Evolutionary conservation across 306 rosid genomes (phyloP).

Genomic region (Calophaca sinica): DNA sequence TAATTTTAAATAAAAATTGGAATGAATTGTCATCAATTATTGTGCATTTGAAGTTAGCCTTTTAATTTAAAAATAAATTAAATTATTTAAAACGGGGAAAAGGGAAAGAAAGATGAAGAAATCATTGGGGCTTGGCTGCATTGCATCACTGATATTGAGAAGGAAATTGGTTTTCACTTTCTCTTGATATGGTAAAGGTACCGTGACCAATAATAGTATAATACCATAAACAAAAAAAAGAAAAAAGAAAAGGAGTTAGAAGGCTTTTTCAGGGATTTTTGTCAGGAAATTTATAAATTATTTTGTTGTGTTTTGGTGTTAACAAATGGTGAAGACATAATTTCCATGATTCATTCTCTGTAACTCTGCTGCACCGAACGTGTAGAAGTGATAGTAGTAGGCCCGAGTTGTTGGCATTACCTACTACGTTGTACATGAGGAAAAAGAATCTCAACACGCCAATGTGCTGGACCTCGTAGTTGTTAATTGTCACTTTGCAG

Average conservation of each 20-base stretch:
- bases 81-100: background rate
- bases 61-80: background rate
- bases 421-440: conserved; percentile 49
- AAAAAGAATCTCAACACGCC: conserved; percentile 54
- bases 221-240: conserved; percentile 33
- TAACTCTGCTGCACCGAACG: conserved; percentile 49
- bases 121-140: conserved; percentile 29
- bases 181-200: conserved; percentile 18
- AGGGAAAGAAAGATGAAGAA: background rate
- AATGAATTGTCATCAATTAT: conserved; percentile 15
- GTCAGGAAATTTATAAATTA: conserved; percentile 45
- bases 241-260: background rate
- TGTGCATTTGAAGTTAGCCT: conserved; percentile 7
- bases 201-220: conserved; percentile 20
- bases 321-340: conserved; percentile 38
- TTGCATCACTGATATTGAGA: background rate
- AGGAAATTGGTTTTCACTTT: conserved; percentile 45
- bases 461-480: conserved; percentile 44
- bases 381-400: conserved; percentile 54
- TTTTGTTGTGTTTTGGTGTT: conserved; percentile 16
- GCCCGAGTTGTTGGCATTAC: conserved; percentile 56
- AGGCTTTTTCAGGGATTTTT: conserved; percentile 37
- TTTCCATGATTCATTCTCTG: conserved; percentile 55
- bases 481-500: conserved; percentile 32
- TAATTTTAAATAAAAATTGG: too few species aligned